Conservation (phyloP, 768 basidiomycete genomes). For the Tulasnella sp. region DNA sequence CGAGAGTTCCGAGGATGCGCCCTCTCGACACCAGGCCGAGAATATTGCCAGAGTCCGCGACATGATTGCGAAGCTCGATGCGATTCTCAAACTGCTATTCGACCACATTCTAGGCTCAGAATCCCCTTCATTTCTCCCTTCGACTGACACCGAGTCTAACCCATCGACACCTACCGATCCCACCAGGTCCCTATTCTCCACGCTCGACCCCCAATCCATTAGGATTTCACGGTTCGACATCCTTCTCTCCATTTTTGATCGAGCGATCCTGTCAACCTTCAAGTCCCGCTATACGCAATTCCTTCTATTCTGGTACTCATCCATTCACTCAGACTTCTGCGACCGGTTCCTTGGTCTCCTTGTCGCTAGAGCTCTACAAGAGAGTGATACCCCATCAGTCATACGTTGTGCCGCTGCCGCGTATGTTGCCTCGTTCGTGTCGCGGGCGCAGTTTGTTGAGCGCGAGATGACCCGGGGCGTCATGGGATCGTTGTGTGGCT, state of each 20-base stretch:
- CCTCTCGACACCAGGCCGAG: too few relatives aligned
- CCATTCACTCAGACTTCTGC: conserved; percentile 74
- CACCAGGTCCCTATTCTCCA: conserved; percentile 15
- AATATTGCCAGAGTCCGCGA: conserved; percentile 57
- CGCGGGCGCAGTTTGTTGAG: conserved; percentile 77
- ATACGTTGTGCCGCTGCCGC: conserved; percentile 87
- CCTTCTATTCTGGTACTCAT: conserved; percentile 89
- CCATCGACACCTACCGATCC: conserved; percentile 22
- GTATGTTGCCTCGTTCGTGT: conserved; percentile 87
- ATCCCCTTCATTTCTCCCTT: not conserved
- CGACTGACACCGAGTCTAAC: conserved; percentile 11
- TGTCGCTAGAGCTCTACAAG: conserved; percentile 78
- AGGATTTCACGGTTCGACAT: conserved; percentile 64
- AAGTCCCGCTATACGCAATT: conserved; percentile 97
- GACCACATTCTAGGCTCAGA: conserved; percentile 54
- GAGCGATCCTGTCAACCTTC: conserved; percentile 87
- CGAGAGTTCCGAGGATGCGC: conserved; percentile 10
- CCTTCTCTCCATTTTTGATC: conserved; percentile 86
- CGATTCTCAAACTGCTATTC: conserved; percentile 72
- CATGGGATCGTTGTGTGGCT: conserved; percentile 74
- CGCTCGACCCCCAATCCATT: conserved; percentile 27
- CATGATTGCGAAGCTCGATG: conserved; percentile 87
- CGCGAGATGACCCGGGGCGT: conserved; percentile 59
- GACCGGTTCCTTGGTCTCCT: conserved; percentile 92
- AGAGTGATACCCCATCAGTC: conserved; percentile 44